These are phyloP conservation scores for Xylaria polymorpha DNA, from an alignment of 2,329 filamentous ascomycete species.

Conservation along the genomic window DNA sequence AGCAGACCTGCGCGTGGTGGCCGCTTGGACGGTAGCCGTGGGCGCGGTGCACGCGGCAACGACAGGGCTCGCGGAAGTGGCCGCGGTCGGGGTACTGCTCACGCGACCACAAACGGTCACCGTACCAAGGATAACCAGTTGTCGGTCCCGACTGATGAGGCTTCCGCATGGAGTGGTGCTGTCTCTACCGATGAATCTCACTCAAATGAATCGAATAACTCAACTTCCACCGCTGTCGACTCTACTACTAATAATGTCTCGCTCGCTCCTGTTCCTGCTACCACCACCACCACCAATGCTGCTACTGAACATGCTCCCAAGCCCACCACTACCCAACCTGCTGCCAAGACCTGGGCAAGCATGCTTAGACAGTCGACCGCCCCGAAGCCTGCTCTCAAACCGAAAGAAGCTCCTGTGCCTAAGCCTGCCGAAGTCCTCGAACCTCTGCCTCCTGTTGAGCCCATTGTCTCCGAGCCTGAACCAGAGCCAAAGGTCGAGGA, in stretches of 20 bases:
- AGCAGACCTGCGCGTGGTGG: conserved; percentile 68
- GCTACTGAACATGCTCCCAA: conserved; percentile 43
- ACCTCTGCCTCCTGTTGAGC: conserved; percentile 58
- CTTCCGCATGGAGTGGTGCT: conserved; percentile 68
- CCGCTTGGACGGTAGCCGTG: conserved; percentile 58
- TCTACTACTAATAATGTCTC: conserved; percentile 54
- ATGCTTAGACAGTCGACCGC: conserved; percentile 73
- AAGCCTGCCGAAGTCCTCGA: conserved; percentile 60
- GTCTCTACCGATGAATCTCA: conserved; percentile 53
- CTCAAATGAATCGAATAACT: conserved; percentile 56
- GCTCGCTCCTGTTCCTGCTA: conserved; percentile 53
- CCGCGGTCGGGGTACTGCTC: conserved; percentile 72
- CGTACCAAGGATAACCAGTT: conserved; percentile 67
- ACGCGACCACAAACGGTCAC: conserved; percentile 70
- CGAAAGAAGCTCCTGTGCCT: conserved; percentile 61
- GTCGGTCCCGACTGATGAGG: conserved; percentile 78
- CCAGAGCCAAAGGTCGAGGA: conserved; percentile 54
- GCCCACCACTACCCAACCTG: conserved; percentile 52
- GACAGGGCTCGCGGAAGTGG: conserved; percentile 72
- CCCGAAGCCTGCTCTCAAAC: conserved; percentile 68
- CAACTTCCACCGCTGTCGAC: conserved; percentile 27
- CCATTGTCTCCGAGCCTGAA: conserved; percentile 53
- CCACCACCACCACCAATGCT: conserved; percentile 33
- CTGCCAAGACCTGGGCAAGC: conserved; percentile 77
- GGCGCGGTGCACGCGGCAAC: conserved; percentile 56